Base-by-base conservation (phyloP, 2,329 filamentous ascomycete species). In the Clonostachys rhizophaga region DNA sequence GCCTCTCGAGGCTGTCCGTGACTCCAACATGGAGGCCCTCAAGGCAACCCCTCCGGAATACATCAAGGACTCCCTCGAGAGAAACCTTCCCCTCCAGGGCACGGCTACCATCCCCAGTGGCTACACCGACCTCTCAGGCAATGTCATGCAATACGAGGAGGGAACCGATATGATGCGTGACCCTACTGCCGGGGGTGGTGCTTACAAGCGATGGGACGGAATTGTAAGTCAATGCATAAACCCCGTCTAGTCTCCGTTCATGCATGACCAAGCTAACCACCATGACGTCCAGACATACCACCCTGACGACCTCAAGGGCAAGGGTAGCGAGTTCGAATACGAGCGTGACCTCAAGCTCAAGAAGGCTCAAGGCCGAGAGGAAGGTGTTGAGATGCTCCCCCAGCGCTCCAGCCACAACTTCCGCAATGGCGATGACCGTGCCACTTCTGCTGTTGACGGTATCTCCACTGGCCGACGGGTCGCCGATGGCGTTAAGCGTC, bases 151-250 rank as follows among this genome's bases (percentile, higher is more conserved):
- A 30, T 96, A 96, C 58, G 74, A 89, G 57, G 91, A 96, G 59
- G 91, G 91, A n/a, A 78, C 85, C 3, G 90, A 96, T 58, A 73
- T 96, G 61, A 91, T 91, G 86, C 76, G 85, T 44, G 89, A 92
- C 57, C 67, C 70, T 1, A 81, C 86, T 50, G 79, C 81, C 4
- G 61, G 69, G 1, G 88, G 87, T 14, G 87, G 85, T n/a, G 76
- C 87, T 13, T 96, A 94, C 61, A 87, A 83, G 68, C 79, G 89
- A 42, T 92, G 83, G 72, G 79, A 84, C 5, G 83, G 82, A 44
- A 63, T 88, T 54, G 90, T 94, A 75, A 66, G 85, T 76, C 3
- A 10, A 30, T 30, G 24, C 24, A 30, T 30, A 30, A 30, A 30
- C 24, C 9, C 24, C 24, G 24, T 30, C 8, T 8, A 30, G 8